phyloP scores from a whole-genome alignment of 2,329 filamentous ascomycete species.

The Dactylellina sp. region DNA sequence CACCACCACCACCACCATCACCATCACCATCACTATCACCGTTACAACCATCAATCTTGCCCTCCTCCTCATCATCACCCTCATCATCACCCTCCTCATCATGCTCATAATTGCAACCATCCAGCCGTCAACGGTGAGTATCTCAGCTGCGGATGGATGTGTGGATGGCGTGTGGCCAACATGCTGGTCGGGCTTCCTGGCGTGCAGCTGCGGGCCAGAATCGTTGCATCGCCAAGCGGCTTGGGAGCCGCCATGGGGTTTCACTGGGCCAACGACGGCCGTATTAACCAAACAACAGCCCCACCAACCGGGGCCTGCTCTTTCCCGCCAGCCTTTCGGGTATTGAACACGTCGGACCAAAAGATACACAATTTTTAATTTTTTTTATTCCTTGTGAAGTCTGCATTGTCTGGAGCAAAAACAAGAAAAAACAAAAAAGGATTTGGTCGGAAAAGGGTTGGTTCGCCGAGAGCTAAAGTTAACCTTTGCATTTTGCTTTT shows the following conservation, averaged over 20 bases:
- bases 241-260: constrained; percentile 39
- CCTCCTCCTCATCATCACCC: constrained; percentile 1
- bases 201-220: constrained; percentile 25
- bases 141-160: no score
- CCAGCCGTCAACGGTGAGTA: no score
- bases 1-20: neutral
- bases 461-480: no score
- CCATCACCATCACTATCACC: no score
- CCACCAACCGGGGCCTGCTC: no score
- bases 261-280: constrained; percentile 6
- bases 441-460: no score
- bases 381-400: neutral
- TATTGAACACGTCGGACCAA: neutral
- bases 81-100: neutral
- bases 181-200: neutral
- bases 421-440: no score
- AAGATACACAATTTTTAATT: neutral
- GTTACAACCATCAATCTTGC: no score
- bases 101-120: no score
- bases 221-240: constrained; percentile 34
- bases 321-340: neutral
- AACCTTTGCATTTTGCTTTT: constrained; percentile 46
- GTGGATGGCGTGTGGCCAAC: no score
- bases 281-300: constrained; percentile 33
- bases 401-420: no score